Base-by-base conservation (phyloP, 805 yeast genomes). In the Candida succiphila region DNA sequence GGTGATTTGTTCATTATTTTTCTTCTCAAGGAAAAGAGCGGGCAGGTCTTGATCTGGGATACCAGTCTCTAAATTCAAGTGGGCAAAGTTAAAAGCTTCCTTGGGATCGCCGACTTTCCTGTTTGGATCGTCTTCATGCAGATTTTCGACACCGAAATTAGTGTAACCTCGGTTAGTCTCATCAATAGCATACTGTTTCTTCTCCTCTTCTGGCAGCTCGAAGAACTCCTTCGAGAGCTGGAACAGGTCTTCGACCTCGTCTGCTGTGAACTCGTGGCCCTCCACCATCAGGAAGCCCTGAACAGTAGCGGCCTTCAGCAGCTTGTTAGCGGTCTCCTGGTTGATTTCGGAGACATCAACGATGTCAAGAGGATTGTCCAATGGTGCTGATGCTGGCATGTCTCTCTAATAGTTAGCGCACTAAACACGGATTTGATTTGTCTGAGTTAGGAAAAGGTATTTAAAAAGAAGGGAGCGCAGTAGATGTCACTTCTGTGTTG, bases 51-150 rank as follows among this genome's bases (percentile, higher is more conserved):
- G 53, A 9, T 54, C 51, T 22, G 59, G 43, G 7, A 52, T 49
- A 29, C 84, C 86, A 7, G 69, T 65, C 18, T 43, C 37, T 37
- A 74, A 65, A 42, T 75, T 55, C 44, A 78, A 60, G 15, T 58
- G 50, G 29, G 79, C 73, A 51, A 82, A 73, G 48, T 84, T 83
- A 58, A 78, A 73, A 2, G 81, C 55, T 37, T 67, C 74, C 34
- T 67, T 67, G 8, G 72, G 72, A 39, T 67, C 74, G 21, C 74
- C 74, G 40, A 51, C 44, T n/a, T 46, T 36, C 37, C 50, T 56
- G 29, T 46, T 53, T 5, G 55, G 48, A 18, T 53, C 46, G 32
- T 51, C 58, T 32, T 56, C 61, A 38, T 58, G 62, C 25, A 58
- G 40, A 47, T 72, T 55, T 53, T 68, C 54, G 51, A 65, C 54